Base-by-base conservation (phyloP, 768 basidiomycete species). In the Russula brevipes region DNA sequence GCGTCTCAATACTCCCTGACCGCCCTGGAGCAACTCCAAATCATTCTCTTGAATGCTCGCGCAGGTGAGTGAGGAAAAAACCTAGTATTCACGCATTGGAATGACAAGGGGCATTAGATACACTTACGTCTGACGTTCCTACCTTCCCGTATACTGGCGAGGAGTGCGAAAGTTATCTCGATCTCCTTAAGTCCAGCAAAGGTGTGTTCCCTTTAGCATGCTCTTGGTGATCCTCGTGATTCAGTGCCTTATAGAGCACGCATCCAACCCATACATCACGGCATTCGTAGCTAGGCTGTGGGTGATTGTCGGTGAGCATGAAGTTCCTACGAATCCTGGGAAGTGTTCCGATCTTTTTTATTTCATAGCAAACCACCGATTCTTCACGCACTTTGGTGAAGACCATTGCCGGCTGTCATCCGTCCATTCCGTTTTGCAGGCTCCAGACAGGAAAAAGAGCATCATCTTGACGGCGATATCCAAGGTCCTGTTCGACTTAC, bases 141-240 rank as follows among this genome's bases (percentile, higher is more conserved):
- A 60, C 63, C 10, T 60, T 64, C n/a, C 63, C 63, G 8, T 64
- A 64, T 35, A 60, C 63, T 5, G 47, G 41, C 1, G 47, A 60
- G 11, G 53, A 64, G 30, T 6, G 17, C 2, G 53, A 47, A 16
- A n/a, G 8, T 5, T 60, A 60, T 17, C 19, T 60, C 24, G 38
- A 45, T 17, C 19, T 56, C 10, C 59, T 64, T 31, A 33, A 64
- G 36, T 30, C 7, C n/a, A 17, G 47, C 24, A 60, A 51, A 46
- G 35, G 59, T 64, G 11, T 1, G 58, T 39, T 55, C 8, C 5
- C 3, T n/a, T 33, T 2, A 9, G 19, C 41, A 24, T 0, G n/a
- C 19, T 12, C 31, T 5, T 16, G 11, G 5, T 41, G 35, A 31
- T 16, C 19, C 35, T 36, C 38, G 4, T 41, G 2, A 31, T 5